Conservation (phyloP, 2,329 filamentous ascomycete genomes). For the Aspergillus proliferans region DNA sequence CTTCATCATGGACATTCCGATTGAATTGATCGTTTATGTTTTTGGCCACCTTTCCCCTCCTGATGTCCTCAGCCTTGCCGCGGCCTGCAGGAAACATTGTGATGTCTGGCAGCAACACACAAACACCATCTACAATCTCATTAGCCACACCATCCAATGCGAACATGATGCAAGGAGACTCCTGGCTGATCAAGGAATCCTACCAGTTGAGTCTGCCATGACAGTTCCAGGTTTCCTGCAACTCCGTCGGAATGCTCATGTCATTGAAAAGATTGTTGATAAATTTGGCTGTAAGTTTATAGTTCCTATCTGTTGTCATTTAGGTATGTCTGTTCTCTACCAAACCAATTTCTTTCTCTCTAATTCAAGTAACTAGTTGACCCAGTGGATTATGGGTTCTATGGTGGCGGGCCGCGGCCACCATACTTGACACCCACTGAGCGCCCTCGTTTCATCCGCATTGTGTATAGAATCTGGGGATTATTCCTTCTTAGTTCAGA, state of each 20-base stretch:
- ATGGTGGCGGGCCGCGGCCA: not conserved
- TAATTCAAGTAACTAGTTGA: not conserved
- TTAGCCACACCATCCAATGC: not conserved
- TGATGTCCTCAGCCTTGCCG: not conserved
- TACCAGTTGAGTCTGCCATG: not conserved
- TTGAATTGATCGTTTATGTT: not conserved
- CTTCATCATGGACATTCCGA: not conserved
- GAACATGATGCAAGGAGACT: not conserved
- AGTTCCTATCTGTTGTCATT: not conserved
- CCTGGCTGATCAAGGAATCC: not conserved
- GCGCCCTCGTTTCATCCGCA: not conserved
- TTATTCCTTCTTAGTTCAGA: no score
- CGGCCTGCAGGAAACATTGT: not conserved
- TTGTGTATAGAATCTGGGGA: no score
- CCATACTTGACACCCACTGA: not conserved
- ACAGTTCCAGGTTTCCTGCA: not conserved
- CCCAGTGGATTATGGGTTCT: not conserved
- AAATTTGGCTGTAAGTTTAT: not conserved
- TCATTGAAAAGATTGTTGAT: not conserved
- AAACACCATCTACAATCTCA: not conserved
- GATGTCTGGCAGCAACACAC: not conserved
- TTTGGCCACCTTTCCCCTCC: not conserved
- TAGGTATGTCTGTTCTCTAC: not conserved
- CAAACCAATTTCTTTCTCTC: not conserved
- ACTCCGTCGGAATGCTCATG: no score